Conservation (phyloP, 306 rosid genomes). For the Styphnolobium japonicum region DNA sequence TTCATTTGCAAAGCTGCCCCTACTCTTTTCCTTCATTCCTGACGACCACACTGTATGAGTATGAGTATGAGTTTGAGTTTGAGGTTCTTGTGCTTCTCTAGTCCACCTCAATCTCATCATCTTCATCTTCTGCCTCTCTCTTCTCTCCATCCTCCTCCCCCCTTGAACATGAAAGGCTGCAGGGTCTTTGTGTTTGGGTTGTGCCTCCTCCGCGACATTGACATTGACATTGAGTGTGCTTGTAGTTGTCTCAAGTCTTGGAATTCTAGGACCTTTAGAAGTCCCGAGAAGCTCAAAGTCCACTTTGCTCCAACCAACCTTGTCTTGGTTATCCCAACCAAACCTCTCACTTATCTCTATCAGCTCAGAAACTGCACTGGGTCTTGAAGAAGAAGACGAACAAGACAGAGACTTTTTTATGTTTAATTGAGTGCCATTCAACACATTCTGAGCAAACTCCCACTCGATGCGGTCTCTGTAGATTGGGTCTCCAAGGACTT, state of each 20-base stretch:
- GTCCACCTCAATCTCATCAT: background rate
- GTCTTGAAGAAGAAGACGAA: background rate
- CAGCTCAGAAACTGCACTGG: conserved; percentile 30
- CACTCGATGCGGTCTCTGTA: conserved; percentile 64
- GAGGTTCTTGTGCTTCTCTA: too few relatives aligned
- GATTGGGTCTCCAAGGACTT: conserved; percentile 60
- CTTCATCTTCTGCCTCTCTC: conserved; percentile 30
- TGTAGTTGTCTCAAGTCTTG: conserved; percentile 13
- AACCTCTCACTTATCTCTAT: conserved; percentile 53
- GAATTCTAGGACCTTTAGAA: conserved; percentile 59
- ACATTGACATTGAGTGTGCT: background rate
- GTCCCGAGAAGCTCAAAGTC: conserved; percentile 67
- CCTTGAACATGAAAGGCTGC: background rate
- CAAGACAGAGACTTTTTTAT: too few relatives aligned
- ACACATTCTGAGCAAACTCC: conserved; percentile 47
- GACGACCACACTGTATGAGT: too few relatives aligned
- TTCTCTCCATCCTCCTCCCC: conserved; percentile 32
- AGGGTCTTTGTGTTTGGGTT: too few relatives aligned
- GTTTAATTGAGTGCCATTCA: conserved; percentile 15
- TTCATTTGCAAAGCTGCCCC: background rate
- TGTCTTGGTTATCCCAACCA: conserved; percentile 62
- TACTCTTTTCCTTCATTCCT: background rate
- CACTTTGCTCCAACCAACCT: conserved; percentile 50
- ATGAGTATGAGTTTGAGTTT: too few relatives aligned
- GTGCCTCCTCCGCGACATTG: background rate